Evolutionary conservation across 176 grass and related monocot genomes (phyloP).

Genomic region (Lolium multiflorum): DNA sequence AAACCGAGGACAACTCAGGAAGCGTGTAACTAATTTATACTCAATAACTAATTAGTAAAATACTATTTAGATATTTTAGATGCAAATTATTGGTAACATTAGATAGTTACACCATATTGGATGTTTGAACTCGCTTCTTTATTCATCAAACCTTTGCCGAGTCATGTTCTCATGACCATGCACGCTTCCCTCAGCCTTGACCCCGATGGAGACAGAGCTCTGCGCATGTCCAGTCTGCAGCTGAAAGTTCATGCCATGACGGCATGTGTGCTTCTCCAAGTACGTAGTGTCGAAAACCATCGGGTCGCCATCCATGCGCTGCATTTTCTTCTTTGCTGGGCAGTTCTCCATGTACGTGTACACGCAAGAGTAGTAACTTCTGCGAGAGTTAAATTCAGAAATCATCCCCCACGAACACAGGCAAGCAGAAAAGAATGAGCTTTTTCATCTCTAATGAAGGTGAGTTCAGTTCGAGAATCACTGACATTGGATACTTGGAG

Average conservation of each 20-base stretch:
- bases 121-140: no score
- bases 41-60: no score
- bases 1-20: no score
- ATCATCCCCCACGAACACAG: no score
- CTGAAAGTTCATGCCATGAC: background rate
- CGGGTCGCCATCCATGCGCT: background rate
- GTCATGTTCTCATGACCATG: background rate
- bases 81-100: no score
- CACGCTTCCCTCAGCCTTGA: background rate
- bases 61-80: no score
- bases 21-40: no score
- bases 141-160: no score
- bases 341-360: background rate
- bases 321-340: background rate
- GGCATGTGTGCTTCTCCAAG: background rate
- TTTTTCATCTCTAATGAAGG: no score
- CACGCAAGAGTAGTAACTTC: background rate
- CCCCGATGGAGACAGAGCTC: background rate
- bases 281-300: background rate
- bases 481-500: no score
- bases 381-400: background rate
- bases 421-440: background rate
- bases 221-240: background rate
- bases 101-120: no score
- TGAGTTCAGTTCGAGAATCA: background rate